Base-by-base conservation (phyloP, 331 rosid genomes). In the Rhamnella rubrinervis region DNA sequence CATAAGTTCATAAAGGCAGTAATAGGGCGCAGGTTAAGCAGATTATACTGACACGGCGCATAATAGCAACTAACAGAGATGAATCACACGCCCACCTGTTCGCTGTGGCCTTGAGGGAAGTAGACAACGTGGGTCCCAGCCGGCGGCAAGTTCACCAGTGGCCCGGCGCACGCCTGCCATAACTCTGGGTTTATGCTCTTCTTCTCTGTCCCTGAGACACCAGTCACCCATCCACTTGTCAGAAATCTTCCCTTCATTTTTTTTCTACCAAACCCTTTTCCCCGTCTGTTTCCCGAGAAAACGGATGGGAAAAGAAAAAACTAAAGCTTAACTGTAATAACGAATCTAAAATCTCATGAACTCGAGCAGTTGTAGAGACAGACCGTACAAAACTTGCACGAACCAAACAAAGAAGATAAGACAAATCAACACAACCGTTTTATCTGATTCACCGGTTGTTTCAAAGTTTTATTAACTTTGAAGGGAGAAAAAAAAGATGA, bases 141-240 rank as follows among this genome's bases (percentile, higher is more conserved):
- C 56, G 85, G 85, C 16, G 98, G 98, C 66, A 93, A 82, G 78
- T 84, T 88, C 37, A 81, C 97, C 71, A 93, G 87, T 10, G 97
- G 97, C 55, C 98, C 98, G 20, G 98, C 97, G 75, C 97, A 92
- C 25, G 96, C 96, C 70, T 92, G 97, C 97, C 97, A 92, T 14
- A 92, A 81, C 84, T 89, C 96, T 49, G 75, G 86, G 71, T 92
- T 92, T 52, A 86, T 85, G 82, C 73, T 77, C 83, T 73, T 89
- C 81, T 82, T 84, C 77, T 85, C 89, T 72, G 71, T 75, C 28
- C 86, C 90, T 80, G 79, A 83, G 35, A 55, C 80, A 77, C 71
- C 72, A 66, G 75, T 75, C 81, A 19, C 21, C 23, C 55, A 64
- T 28, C 19, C 71, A 70, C 68, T 60, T 62, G 67, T 79, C 81